Base-by-base conservation (phyloP, 306 rosid species). In the Prunus mira region DNA sequence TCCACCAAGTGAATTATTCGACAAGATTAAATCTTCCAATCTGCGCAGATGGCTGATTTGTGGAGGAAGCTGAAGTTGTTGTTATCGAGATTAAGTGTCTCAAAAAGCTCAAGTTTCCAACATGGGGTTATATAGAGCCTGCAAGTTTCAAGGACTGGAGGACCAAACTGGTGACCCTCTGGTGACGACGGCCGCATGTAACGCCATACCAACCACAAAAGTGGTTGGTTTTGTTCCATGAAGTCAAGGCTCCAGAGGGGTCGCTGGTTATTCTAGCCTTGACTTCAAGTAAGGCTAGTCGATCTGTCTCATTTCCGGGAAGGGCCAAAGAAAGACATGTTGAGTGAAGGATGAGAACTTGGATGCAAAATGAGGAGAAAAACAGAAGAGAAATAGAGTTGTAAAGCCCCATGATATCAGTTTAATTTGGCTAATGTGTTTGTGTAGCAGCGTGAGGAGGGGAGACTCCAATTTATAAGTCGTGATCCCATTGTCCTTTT, bases 171-270 rank as follows among this genome's bases (percentile, higher is more conserved):
- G 46, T 69, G 61, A 69, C 61, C 11, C 61, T 69, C 4, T 18
- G 45, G 58, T 50, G 74, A 27, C 22, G 41, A 6, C 61, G 74
- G 27, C 74, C 74, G 9, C 74, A 69, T 25, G 43, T 50, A 27
- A 69, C 61, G 1, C 74, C 61, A 41, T 67, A 13, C 71, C 71
- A 67, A 0, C 20, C 3, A 30, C 74, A 70, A 1, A 70, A 70
- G 45, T 70, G 74, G 63, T 28, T 51, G 74, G 27, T 51, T 15
- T 70, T 6, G 55, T 70, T 70, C 74, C 74, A 70, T 8, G 49
- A 55, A 41, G 34, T 1, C 52, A 38, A 5, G 50, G 38, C 63
- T 4, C 38, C 54, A 3, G 56, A 19, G 12, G 76, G 76, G n/a
- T 72, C 76, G 2, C 25, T 6, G 15, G 66, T 56, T 72, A 72